Evolutionary conservation across 495 filamentous ascomycete genomes (phyloP), one percentile per base, ranked within the genome.

Genomic region (Aspergillus haitiensis): DNA sequence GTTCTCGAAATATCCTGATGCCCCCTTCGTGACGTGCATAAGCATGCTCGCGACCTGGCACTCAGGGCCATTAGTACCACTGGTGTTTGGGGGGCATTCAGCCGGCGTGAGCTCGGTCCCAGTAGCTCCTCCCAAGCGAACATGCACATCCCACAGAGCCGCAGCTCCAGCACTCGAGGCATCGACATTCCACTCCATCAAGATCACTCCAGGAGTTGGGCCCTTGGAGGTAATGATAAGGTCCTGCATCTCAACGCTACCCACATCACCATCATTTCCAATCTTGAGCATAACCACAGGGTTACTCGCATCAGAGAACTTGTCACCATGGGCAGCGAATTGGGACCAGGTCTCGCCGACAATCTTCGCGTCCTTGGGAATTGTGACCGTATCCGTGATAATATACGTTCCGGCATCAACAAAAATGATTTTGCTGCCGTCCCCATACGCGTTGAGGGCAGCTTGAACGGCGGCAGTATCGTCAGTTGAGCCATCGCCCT

Each of bases 371-470:
- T 78, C 78, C 0, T 75, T 66, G 0, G 85, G 86, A 40, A 88
- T 70, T 39, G 73, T 61, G 39, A 90, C 64, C 0, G 86, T 89
- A 27, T 76, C 70, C 6, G 75, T 84, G 37, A 88, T 80, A 7
- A 79, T 66, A 63, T 90, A 90, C 0, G 78, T 78, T 10, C 87
- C 86, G 21, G 74, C 72, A 3, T 86, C 85, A 62, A 90, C 84
- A 65, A 79, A 89, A 1, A 81, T 75, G 21, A 88, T 70, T 56
- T 81, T 84, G 68, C 77, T 71, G 40, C 68, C 62, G 47, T 76
- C 66, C 34, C 79, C 72, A 49, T 83, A 72, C 59, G 80, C 54
- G 46, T 78, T 60, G 47, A 84, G 37, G 65, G 85, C 77, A 6
- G 72, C 63, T 59, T 87, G 84, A 44, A 89, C 74, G 7, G 73